Evolutionary conservation across 75 land plant species (phyloP).

Genomic region (Pseudotsuga menziesii): DNA sequence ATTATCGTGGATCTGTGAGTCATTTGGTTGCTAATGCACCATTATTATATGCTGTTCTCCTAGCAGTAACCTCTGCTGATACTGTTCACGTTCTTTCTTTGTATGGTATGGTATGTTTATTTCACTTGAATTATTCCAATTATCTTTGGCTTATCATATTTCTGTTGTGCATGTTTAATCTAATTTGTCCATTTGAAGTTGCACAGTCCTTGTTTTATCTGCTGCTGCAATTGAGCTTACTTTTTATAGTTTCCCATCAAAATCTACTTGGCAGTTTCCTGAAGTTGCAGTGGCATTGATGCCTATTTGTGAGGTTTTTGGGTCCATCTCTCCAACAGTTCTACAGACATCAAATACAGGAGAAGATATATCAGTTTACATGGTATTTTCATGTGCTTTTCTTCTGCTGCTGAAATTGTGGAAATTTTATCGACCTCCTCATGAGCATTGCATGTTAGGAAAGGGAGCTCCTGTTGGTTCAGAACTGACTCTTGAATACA

Average conservation of each 20-base stretch:
- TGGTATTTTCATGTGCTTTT: constrained; percentile 63
- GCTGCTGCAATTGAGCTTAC: neutral
- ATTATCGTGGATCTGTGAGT: constrained; percentile 25
- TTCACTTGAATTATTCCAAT: neutral
- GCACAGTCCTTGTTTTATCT: neutral
- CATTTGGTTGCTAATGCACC: constrained; percentile 45
- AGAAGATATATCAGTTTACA: constrained; percentile 39
- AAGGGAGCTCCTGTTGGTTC: constrained; percentile 19
- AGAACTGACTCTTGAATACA: constrained; percentile 54
- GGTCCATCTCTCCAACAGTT: constrained; percentile 40
- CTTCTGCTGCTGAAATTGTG: constrained; percentile 60
- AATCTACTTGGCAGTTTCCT: constrained; percentile 36
- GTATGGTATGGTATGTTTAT: constrained; percentile 61
- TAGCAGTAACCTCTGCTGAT: constrained; percentile 41
- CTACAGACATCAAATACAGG: constrained; percentile 14
- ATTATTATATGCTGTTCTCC: constrained; percentile 40
- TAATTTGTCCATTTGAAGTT: neutral
- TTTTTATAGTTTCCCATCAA: neutral
- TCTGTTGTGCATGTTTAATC: neutral
- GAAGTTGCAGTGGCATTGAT: constrained; percentile 63
- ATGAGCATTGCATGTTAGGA: constrained; percentile 34
- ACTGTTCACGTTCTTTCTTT: constrained; percentile 58
- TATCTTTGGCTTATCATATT: neutral
- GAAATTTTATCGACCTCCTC: constrained; percentile 67
- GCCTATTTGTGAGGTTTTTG: constrained; percentile 78